Evolutionary conservation across 2,329 filamentous ascomycete genomes (phyloP).

Genomic region (Penicillium italicum): DNA sequence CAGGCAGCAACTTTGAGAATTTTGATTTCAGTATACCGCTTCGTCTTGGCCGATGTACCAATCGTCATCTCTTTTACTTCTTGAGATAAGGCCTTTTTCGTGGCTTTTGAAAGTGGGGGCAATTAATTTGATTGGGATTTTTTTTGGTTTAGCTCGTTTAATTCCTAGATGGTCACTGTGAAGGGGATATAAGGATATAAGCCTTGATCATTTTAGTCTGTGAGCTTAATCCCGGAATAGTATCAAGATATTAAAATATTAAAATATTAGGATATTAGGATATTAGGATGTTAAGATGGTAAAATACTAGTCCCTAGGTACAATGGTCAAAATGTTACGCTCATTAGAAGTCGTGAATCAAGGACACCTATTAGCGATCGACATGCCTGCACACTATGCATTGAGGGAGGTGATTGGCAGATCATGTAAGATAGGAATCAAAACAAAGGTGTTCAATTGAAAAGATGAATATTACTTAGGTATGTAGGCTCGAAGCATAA

Average conservation of each 20-base stretch:
- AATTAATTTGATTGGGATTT: neutral
- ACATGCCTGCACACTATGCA: conserved; percentile 8
- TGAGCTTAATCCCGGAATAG: neutral
- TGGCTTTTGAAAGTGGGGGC: conserved; percentile 1
- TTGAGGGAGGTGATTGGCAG: conserved; percentile 14
- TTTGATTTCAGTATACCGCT: neutral
- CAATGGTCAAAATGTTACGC: neutral
- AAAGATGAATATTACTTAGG: neutral
- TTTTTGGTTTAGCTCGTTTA: neutral
- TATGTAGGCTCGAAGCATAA: neutral
- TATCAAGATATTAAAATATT: neutral
- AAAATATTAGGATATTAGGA: too few species aligned
- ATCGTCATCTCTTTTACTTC: neutral
- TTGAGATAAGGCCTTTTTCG: neutral
- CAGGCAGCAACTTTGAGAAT: neutral
- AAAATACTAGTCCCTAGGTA: too few species aligned
- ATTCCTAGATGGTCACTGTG: neutral
- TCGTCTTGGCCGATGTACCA: neutral
- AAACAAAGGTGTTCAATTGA: neutral
- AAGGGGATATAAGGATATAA: neutral
- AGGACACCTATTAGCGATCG: conserved; percentile 11
- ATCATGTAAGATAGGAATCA: neutral
- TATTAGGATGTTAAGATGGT: too few species aligned
- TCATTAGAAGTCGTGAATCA: neutral
- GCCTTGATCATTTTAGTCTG: neutral